A percentile compares a stretch with the other conserved stretches of the same genome.
Conservation (phyloP, 305 asterid genomes). For the Ajuga reptans region DNA sequence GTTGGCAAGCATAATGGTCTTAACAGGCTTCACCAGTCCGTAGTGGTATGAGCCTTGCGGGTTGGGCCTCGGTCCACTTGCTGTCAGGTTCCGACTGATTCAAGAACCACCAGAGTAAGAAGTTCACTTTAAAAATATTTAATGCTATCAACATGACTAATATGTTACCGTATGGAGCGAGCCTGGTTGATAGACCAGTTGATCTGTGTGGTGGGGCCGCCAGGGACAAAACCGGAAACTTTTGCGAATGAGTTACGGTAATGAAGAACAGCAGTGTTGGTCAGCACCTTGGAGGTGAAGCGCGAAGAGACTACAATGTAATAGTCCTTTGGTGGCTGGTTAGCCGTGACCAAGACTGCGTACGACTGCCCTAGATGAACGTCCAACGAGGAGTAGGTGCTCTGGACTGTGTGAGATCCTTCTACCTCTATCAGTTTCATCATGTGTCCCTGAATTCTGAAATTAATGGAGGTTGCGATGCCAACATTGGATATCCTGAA, state of each 20-base stretch:
- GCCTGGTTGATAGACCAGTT: constrained; percentile 68
- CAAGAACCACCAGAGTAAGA: constrained; percentile 17
- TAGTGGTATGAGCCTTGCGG: constrained; percentile 98
- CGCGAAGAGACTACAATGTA: constrained; percentile 75
- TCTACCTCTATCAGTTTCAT: constrained; percentile 87
- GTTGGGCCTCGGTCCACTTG: constrained; percentile 88
- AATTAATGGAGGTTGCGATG: constrained; percentile 57
- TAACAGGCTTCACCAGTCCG: constrained; percentile 64
- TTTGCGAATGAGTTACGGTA: constrained; percentile 57
- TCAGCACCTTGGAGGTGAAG: constrained; percentile 60
- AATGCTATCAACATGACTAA: neutral
- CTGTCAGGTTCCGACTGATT: constrained; percentile 68
- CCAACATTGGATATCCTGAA: constrained; percentile 91
- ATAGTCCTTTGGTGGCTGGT: constrained; percentile 77
- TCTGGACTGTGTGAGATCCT: constrained; percentile 92
- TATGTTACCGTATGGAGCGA: constrained; percentile 62
- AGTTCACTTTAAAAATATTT: neutral
- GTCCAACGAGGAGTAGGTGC: constrained; percentile 57
- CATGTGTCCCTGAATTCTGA: constrained; percentile 78
- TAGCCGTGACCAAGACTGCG: constrained; percentile 76
- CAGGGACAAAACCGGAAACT: constrained; percentile 68
- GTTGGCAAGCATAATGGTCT: constrained; percentile 76
- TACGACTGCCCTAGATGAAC: constrained; percentile 81
- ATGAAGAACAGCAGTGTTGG: constrained; percentile 78
- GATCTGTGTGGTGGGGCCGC: constrained; percentile 69